Conservation (phyloP, 2,329 filamentous ascomycete genomes). For the Zasmidium cellare region DNA sequence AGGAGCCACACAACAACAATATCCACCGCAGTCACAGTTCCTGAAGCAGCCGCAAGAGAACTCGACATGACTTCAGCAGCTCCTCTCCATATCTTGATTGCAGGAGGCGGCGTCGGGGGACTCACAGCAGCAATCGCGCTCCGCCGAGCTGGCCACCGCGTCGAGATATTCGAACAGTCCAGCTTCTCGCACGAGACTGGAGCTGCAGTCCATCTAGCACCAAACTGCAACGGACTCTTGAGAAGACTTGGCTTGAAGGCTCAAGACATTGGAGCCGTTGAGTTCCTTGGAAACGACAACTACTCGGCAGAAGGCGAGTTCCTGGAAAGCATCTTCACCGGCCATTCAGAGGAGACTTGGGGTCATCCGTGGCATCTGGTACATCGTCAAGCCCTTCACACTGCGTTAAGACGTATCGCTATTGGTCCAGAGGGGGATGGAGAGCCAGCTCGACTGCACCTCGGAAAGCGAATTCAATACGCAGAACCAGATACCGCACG, state of each 20-base stretch:
- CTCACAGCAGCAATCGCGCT: constrained; percentile 54
- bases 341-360: not conserved
- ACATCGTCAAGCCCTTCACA: constrained; percentile 32
- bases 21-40: too few relatives aligned
- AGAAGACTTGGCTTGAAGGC: constrained; percentile 33
- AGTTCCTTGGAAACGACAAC: constrained; percentile 1
- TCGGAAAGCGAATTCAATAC: constrained; percentile 20
- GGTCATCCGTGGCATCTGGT: constrained; percentile 43
- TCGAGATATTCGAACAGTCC: constrained; percentile 57
- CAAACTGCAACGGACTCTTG: constrained; percentile 61
- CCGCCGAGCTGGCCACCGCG: constrained; percentile 45
- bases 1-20: too few relatives aligned
- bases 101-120: constrained; percentile 53
- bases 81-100: constrained; percentile 35
- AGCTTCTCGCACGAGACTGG: constrained; percentile 53
- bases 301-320: constrained; percentile 28
- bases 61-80: not conserved
- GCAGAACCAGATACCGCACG: constrained; percentile 24
- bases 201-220: constrained; percentile 62
- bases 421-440: constrained; percentile 9
- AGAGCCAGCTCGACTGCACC: constrained; percentile 18
- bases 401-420: constrained; percentile 25
- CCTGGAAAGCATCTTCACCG: constrained; percentile 22
- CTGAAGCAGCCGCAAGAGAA: too few relatives aligned
- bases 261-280: constrained; percentile 1